Evolutionary conservation across 371 early-diverging fungal species (phyloP), one percentile per base, ranked within the genome.

Genomic region (Funneliformis caledonium): DNA sequence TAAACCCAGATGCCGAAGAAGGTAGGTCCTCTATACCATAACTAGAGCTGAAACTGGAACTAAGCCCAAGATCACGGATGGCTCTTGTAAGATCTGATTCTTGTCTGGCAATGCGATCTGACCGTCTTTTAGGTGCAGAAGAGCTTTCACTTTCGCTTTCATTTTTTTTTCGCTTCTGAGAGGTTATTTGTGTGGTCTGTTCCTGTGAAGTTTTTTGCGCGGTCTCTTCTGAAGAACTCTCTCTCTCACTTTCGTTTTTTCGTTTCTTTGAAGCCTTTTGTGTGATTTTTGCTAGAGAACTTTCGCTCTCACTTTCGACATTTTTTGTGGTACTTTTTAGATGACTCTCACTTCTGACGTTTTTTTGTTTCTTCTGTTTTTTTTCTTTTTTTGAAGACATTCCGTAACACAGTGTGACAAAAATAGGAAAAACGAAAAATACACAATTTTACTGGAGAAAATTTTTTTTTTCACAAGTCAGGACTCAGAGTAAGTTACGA

Each of bases 1-100:
- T 60, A 26, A 48, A 75, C n/a, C 6, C 22, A 75, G 75, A 75
- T 75, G 60, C 76, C 11, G 60, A 75, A 76, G 62, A 61, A 50
- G 43, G 43, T 5, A 70, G 67, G 26, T 67, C 67, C 6, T 67
- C 67, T 8, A 67, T 12, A 9, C 14, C 72, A 72, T 72, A 72
- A 43, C 72, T 72, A 43, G 47, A 8, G 42, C 47, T 72, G 12
- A 72, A n/a, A n/a, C n/a, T n/a, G n/a, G n/a, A n/a, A n/a, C n/a
- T n/a, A n/a, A n/a, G n/a, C 72, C 72, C 0, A n/a, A 72, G 72
- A 43, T 72, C n/a, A 16, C 10, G 9, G 14, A 43, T 4, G 72
- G 4, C 47, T 4, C 43, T 43, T 43, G 72, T 4, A 47, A 70
- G 43, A 31, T 43, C 45, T 43, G 72, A 70, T 0, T 45, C 72